A percentile compares a stretch with the other conserved stretches of the same genome.
These are phyloP conservation scores for Anethum foeniculum DNA, from an alignment of 140 eudicot species.

Conservation along the genomic window DNA sequence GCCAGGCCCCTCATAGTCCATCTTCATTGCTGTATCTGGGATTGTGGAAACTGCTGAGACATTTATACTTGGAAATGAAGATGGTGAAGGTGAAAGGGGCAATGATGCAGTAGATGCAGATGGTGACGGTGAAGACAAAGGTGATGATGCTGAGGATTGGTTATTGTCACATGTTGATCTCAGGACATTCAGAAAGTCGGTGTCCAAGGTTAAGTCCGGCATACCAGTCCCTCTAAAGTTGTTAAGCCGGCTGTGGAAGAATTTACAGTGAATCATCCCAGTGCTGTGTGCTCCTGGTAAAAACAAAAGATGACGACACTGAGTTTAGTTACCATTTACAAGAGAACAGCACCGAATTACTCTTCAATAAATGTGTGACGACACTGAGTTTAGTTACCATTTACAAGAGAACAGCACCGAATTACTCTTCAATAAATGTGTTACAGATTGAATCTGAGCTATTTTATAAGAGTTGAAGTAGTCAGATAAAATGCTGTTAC, in stretches of 20 bases:
- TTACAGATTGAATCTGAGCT: not conserved
- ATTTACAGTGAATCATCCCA: constrained; percentile 66
- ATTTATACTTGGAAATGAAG: constrained; percentile 29
- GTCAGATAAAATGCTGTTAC: not conserved
- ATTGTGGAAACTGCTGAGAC: constrained; percentile 18
- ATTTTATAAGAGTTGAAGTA: not conserved
- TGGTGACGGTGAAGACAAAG: constrained; percentile 14
- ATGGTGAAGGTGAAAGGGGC: constrained; percentile 31
- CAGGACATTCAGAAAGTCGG: constrained; percentile 40
- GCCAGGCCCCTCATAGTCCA: constrained; percentile 70
- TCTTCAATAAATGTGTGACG: too few relatives aligned
- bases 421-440: too few relatives aligned
- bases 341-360: too few relatives aligned
- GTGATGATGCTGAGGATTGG: constrained; percentile 15
- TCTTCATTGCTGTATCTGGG: constrained; percentile 39
- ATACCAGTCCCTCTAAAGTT: constrained; percentile 43
- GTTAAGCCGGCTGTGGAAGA: constrained; percentile 53
- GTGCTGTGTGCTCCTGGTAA: constrained; percentile 74
- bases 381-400: not conserved
- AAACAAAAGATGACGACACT: not conserved
- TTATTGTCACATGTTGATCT: constrained; percentile 42
- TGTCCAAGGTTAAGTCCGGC: constrained; percentile 54
- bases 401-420: not conserved
- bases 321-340: not conserved
- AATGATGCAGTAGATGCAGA: constrained; percentile 5